These are phyloP conservation scores for Nitzschia putrida DNA, from an alignment of 108 stramenopile genomes.

Conservation along the genomic window DNA sequence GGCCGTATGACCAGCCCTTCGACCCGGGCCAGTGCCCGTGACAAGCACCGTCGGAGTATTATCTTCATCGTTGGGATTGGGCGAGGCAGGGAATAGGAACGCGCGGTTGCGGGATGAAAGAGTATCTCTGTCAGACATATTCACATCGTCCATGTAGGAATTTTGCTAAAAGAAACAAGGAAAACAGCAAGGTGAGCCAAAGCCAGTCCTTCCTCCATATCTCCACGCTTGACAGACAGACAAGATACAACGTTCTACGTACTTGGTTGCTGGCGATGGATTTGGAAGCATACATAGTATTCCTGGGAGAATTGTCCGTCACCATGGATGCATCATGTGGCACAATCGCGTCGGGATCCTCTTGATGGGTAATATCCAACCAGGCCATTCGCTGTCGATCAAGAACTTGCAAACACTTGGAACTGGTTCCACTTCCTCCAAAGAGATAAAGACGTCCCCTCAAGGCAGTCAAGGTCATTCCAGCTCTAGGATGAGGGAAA, in stretches of 20 bases:
- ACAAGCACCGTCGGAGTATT: constrained; percentile 69
- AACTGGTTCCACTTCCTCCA: constrained; percentile 85
- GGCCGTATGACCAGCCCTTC: constrained; percentile 91
- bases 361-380: constrained; percentile 80
- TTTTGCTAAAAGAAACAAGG: too few species aligned
- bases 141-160: too few species aligned
- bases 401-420: constrained; percentile 91
- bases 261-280: too few species aligned
- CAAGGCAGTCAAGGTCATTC: constrained; percentile 90
- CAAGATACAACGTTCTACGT: too few species aligned
- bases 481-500: constrained; percentile 89
- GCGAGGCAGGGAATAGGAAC: constrained; percentile 28
- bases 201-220: too few species aligned
- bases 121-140: too few species aligned
- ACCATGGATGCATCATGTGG: constrained; percentile 8
- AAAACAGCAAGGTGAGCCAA: too few species aligned
- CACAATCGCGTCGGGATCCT: not conserved
- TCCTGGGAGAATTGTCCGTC: not conserved
- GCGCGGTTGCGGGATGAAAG: too few species aligned
- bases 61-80: constrained; percentile 89
- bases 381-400: constrained; percentile 87
- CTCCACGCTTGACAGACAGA: too few species aligned
- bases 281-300: too few species aligned
- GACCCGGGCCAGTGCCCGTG: constrained; percentile 75
- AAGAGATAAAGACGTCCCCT: constrained; percentile 86